A percentile compares a stretch with the other conserved stretches of the same genome.
Conservation (phyloP, 23 red algal species). For the Gracilaria domingensis region DNA sequence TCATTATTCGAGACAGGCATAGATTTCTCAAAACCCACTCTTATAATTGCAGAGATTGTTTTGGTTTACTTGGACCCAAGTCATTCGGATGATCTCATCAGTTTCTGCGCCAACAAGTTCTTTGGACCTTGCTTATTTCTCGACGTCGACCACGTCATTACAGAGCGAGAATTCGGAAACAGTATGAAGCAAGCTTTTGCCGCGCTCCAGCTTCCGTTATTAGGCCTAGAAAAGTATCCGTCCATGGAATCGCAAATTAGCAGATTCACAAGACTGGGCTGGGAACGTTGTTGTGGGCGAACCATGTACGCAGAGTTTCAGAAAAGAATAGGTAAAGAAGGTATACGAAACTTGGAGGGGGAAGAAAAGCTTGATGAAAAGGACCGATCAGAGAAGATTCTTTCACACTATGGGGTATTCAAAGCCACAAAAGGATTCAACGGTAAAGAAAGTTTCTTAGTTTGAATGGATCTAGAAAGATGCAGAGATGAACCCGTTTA, state of each 20-base stretch:
- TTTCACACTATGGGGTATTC: background rate
- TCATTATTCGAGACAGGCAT: background rate
- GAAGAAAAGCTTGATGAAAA: background rate
- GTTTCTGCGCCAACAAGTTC: background rate
- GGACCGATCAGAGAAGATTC: background rate
- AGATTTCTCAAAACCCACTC: slow-evolving; percentile 1
- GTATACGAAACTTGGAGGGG: background rate
- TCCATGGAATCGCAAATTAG: background rate
- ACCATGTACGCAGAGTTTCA: background rate
- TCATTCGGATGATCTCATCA: background rate
- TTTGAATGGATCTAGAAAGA: background rate
- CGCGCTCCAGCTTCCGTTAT: background rate
- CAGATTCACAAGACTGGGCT: background rate
- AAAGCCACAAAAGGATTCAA: background rate
- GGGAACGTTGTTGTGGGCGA: background rate
- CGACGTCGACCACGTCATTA: background rate
- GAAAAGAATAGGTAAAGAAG: background rate
- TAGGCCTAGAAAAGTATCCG: background rate
- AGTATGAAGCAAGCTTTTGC: background rate
- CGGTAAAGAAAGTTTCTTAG: background rate
- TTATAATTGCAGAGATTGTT: background rate
- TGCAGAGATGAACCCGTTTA: background rate
- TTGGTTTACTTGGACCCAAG: slow-evolving; percentile 1
- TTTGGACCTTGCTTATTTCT: background rate
- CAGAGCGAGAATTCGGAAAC: background rate